Percentiles rank a stretch among this genome's conserved stretches.
These are phyloP conservation scores for Diaporthe eres DNA, from an alignment of 2,329 filamentous ascomycete genomes.

Conservation along the genomic window DNA sequence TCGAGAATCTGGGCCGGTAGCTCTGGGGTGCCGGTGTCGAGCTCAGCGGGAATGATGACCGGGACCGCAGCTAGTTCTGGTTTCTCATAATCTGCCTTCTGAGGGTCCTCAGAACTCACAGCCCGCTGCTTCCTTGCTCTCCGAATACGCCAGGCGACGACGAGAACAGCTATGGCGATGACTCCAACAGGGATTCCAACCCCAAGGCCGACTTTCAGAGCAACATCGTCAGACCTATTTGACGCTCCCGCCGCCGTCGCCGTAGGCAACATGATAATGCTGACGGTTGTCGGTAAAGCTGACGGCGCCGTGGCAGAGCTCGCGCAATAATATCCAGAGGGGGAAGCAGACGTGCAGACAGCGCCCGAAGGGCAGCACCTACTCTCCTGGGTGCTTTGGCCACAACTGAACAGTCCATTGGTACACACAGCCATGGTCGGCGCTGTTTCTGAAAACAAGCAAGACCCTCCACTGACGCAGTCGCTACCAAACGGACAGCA, in stretches of 20 bases:
- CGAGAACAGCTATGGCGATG: not conserved
- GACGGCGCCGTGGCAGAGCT: not conserved
- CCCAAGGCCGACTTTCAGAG: conserved; percentile 14
- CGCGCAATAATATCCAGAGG: not conserved
- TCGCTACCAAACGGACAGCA: conserved; percentile 1
- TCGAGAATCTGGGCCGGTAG: conserved; percentile 15
- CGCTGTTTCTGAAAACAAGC: not conserved
- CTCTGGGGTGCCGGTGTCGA: not conserved
- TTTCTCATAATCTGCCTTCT: not conserved
- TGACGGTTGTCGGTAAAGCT: not conserved
- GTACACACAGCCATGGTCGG: not conserved
- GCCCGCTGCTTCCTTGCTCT: not conserved
- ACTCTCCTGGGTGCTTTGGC: not conserved
- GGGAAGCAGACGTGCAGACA: not conserved
- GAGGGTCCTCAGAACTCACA: not conserved
- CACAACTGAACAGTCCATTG: not conserved
- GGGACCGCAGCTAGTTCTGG: not conserved
- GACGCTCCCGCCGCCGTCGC: not conserved
- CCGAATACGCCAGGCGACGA: conserved; percentile 3
- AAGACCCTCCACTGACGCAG: not conserved
- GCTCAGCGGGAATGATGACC: conserved; percentile 3
- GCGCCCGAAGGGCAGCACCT: not conserved
- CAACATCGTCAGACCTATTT: not conserved
- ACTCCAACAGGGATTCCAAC: conserved; percentile 10
- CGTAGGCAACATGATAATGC: not conserved